A percentile compares a stretch with the other conserved stretches of the same genome.
phyloP scores from a whole-genome alignment of 2,329 filamentous ascomycete genomes.

The Cadophora sp. region DNA sequence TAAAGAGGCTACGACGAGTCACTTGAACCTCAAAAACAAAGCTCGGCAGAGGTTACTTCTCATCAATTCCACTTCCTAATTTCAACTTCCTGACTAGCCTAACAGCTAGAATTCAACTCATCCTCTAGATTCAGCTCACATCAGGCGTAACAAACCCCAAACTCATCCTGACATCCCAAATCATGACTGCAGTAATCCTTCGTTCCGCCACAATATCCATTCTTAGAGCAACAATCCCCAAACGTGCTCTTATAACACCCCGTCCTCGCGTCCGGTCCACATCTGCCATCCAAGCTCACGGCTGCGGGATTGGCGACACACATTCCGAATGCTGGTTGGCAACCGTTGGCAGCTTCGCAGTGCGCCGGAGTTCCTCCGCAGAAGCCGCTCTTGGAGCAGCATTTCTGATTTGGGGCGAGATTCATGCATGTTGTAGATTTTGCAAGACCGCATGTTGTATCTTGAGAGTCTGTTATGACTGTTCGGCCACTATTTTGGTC shows the following conservation, averaged over 20 bases:
- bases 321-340: slow-evolving; percentile 30
- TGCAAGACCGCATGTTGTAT: slow-evolving; percentile 12
- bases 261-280: slow-evolving; percentile 18
- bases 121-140: neutral
- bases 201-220: slow-evolving; percentile 32
- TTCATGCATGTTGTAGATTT: slow-evolving; percentile 13
- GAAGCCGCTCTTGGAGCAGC: slow-evolving; percentile 28
- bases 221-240: slow-evolving; percentile 33
- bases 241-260: slow-evolving; percentile 26
- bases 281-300: slow-evolving; percentile 31
- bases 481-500: slow-evolving; percentile 21
- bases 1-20: too few species aligned
- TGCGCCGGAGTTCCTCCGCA: slow-evolving; percentile 27
- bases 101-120: neutral
- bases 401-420: slow-evolving; percentile 15
- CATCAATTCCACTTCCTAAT: too few species aligned
- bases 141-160: slow-evolving; percentile 17
- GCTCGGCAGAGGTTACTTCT: too few species aligned
- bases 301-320: slow-evolving; percentile 16
- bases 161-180: slow-evolving; percentile 19
- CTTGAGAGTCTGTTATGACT: neutral
- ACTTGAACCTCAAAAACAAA: too few species aligned
- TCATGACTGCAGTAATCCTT: slow-evolving; percentile 25
- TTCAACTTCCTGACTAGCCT: too few species aligned
- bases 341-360: slow-evolving; percentile 29